Conservation (phyloP, 495 filamentous ascomycete genomes). For the Podospora pseudoanserina region DNA sequence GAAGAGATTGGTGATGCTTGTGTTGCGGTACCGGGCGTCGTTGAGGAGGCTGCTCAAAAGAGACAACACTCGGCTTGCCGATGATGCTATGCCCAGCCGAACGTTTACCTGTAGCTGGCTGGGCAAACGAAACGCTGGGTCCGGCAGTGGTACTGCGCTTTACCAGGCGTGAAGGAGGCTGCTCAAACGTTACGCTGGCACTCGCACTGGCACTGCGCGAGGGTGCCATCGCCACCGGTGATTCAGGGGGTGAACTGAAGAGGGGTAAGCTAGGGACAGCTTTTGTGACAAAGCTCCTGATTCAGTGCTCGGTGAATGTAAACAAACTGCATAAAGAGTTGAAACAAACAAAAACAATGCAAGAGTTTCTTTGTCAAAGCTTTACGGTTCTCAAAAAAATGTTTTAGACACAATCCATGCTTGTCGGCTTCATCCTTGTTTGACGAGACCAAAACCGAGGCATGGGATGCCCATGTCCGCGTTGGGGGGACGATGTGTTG, state of each 20-base stretch:
- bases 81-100: neutral
- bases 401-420: neutral
- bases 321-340: constrained; percentile 7
- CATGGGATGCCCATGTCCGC: neutral
- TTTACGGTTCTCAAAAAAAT: neutral
- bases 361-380: neutral
- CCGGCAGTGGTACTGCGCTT: neutral
- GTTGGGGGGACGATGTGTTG: neutral
- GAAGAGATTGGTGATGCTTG: neutral
- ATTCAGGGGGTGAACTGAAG: neutral
- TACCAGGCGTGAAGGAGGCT: neutral
- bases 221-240: neutral
- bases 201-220: neutral
- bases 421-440: neutral
- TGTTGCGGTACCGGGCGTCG: neutral
- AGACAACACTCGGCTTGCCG: neutral
- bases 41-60: neutral
- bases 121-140: neutral
- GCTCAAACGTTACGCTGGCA: neutral
- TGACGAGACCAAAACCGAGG: neutral
- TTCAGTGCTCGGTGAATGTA: neutral
- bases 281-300: neutral
- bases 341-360: constrained; percentile 7
- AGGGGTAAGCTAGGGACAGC: neutral
- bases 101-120: neutral